Evolutionary conservation across 352 stramenopile species (phyloP).

Genomic region (Globisporangium cederbergense): DNA sequence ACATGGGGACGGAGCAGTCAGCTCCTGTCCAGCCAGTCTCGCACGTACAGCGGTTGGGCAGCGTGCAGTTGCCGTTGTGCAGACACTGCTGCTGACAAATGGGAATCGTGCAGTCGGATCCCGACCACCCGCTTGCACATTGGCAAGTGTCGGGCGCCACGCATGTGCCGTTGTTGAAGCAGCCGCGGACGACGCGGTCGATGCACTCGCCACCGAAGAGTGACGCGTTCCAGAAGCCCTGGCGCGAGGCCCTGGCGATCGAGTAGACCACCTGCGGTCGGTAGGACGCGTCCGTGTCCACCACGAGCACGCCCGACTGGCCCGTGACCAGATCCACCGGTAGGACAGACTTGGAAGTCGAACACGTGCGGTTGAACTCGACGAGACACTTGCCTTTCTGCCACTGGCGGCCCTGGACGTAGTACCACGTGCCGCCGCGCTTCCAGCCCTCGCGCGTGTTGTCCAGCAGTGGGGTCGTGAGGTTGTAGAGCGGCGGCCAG

Average conservation of each 20-base stretch:
- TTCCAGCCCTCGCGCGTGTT: conserved; percentile 93
- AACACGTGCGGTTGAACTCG: conserved; percentile 89
- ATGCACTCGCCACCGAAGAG: conserved; percentile 77
- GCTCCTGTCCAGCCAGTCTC: conserved; percentile 87
- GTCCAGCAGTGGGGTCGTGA: conserved; percentile 77
- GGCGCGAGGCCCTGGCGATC: conserved; percentile 41
- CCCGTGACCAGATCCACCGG: conserved; percentile 38
- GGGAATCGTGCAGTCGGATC: conserved; percentile 74
- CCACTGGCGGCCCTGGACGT: conserved; percentile 68
- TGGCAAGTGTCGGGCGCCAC: conserved; percentile 80
- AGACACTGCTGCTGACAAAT: conserved; percentile 69
- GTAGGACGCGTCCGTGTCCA: conserved; percentile 93
- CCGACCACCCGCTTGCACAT: conserved; percentile 78
- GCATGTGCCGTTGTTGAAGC: conserved; percentile 96
- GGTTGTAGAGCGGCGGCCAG: conserved; percentile 89
- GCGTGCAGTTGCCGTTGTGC: conserved; percentile 90
- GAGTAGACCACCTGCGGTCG: conserved; percentile 79
- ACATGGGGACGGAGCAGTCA: conserved; percentile 89
- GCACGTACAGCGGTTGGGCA: conserved; percentile 90
- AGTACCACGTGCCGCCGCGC: conserved; percentile 76
- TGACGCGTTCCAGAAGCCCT: conserved; percentile 59
- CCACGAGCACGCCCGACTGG: conserved; percentile 41
- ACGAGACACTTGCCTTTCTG: conserved; percentile 93
- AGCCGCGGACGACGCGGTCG: conserved; percentile 91
- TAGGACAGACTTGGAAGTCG: conserved; percentile 16